phyloP scores from a whole-genome alignment of 2,329 filamentous ascomycete species.

The Hypoxylon sp. region DNA sequence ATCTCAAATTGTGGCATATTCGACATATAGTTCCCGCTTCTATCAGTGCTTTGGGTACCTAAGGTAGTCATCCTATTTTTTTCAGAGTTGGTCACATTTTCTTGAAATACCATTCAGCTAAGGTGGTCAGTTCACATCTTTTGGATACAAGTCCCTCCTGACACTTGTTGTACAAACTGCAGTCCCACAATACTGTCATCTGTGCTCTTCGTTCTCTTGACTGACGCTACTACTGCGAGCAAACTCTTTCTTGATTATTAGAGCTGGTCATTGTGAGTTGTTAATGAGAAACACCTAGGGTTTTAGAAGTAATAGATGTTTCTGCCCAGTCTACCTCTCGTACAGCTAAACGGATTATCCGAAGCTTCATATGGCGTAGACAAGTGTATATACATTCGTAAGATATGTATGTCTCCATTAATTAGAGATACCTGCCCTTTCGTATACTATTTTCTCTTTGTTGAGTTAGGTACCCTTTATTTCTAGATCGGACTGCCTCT shows the following conservation, averaged over 20 bases:
- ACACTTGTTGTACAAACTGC: not conserved
- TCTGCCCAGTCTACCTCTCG: not conserved
- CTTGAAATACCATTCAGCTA: not conserved
- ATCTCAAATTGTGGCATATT: not conserved
- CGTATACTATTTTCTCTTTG: not conserved
- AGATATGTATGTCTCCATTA: not conserved
- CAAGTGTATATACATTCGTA: not conserved
- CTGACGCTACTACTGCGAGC: not conserved
- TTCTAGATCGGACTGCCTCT: not conserved
- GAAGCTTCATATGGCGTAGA: not conserved
- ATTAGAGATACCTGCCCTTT: no score
- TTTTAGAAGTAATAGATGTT: not conserved
- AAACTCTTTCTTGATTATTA: not conserved
- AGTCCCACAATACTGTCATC: not conserved
- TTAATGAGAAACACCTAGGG: not conserved
- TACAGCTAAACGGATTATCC: not conserved
- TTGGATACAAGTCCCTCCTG: not conserved
- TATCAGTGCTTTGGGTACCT: not conserved
- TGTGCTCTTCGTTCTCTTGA: not conserved
- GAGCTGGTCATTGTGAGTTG: not conserved
- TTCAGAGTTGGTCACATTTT: not conserved
- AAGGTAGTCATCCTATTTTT: not conserved
- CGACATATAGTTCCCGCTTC: not conserved
- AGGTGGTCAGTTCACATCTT: not conserved
- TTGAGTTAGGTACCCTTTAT: not conserved